phyloP scores from a whole-genome alignment of 139 green algal genomes.

The Chlorella sp. region DNA sequence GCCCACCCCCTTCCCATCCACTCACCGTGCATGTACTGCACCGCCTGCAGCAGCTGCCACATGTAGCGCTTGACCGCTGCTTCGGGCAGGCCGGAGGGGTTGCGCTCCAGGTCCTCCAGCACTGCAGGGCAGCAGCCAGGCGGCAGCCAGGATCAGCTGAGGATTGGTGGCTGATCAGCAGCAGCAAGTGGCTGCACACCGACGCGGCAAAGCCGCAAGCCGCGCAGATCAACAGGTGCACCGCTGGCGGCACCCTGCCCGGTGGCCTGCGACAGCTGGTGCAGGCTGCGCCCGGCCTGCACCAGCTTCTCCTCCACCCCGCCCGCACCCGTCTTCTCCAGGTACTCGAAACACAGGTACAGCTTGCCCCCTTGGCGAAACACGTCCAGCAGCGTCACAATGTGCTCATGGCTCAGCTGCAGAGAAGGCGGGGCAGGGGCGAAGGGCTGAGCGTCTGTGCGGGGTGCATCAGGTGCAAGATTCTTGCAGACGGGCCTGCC shows the following conservation, averaged over 20 bases:
- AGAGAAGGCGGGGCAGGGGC: too few species aligned
- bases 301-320: background rate
- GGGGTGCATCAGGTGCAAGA: too few species aligned
- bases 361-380: slow-evolving; percentile 87
- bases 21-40: slow-evolving; percentile 38
- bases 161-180: background rate
- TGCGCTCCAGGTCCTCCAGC: slow-evolving; percentile 38
- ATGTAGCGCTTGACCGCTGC: slow-evolving; percentile 17
- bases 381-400: slow-evolving; percentile 91
- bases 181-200: too few species aligned
- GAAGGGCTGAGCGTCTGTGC: too few species aligned
- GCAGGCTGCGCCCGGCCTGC: too few species aligned
- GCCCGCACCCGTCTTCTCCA: slow-evolving; percentile 63
- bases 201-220: background rate
- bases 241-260: background rate
- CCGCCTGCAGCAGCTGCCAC: slow-evolving; percentile 38
- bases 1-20: too few species aligned
- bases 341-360: slow-evolving; percentile 95
- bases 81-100: slow-evolving; percentile 22
- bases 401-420: slow-evolving; percentile 75
- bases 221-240: background rate
- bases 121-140: background rate
- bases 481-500: too few species aligned
- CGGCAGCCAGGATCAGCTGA: background rate
- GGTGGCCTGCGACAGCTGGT: background rate